Base-by-base conservation (phyloP, 2,329 filamentous ascomycete genomes). In the Sporothrix variecibatus region DNA sequence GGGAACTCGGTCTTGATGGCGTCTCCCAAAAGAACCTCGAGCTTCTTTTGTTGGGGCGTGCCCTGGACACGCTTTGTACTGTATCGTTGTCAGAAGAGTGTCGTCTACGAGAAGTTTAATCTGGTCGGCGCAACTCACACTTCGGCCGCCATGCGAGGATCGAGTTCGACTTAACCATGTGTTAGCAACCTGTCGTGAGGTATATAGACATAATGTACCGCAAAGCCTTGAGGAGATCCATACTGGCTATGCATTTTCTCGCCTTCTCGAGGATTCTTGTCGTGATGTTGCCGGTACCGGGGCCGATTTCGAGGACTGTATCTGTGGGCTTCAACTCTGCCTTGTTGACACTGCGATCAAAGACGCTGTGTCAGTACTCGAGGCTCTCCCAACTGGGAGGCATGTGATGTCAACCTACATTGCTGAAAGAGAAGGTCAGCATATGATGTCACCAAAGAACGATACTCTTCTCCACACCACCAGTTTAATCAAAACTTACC, bases 141-240 rank as follows among this genome's bases (percentile, higher is more conserved):
- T 84, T 98, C 96, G 75, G 95, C 95, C 15, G 94, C 94, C 96
- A 98, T 98, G 80, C 96, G 89, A 26, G 96, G 95, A 84, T 99
- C 96, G 82, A 98, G 88, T 85, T 99, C 96, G 70, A 98, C 93
- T 81, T 26, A 12, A 2, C n/a, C 28, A 1, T 20, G 6, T 34
- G 62, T 72, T 49, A 73, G 62, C 46, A 17, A 20, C 11, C 23
- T 12, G 2, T 58, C n/a, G 11, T 2, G n/a, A 58, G 23, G 11
- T 7, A 51, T 20, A 3, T 51, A n/a, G 71, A 31, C 20, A 20
- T 9, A 31, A 58, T 64, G 56, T 51, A 60, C 31, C 26, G 56
- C 7, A 5, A 40, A 8, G 34, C 8, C 34, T 8, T 5, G 4
- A 34, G 34, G 34, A 8, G 34, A 31, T n/a, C 15, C 77, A 49